Conservation (phyloP, 2,329 filamentous ascomycete species). For the Myriosclerotinia duriaeana region DNA sequence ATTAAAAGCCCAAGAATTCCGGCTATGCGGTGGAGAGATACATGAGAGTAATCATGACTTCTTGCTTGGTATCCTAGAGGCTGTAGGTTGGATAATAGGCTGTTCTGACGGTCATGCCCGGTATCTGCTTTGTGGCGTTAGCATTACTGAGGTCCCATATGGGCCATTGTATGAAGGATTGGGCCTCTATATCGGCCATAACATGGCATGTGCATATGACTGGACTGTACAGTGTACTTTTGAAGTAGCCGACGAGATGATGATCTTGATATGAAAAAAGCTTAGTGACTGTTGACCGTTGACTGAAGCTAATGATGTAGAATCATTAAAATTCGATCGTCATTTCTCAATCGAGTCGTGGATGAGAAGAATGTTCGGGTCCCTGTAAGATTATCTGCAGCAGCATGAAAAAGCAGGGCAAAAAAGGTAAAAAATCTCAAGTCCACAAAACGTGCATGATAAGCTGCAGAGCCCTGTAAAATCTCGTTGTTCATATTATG, state of each 20-base stretch:
- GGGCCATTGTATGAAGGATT: slow-evolving; percentile 5
- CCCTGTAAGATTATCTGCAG: slow-evolving; percentile 9
- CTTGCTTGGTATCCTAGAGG: background rate
- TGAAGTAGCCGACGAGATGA: slow-evolving; percentile 33
- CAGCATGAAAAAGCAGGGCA: slow-evolving; percentile 19
- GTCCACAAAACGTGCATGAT: slow-evolving; percentile 21
- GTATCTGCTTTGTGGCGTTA: slow-evolving; percentile 22
- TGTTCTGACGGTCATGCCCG: slow-evolving; percentile 13
- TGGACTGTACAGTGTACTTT: background rate
- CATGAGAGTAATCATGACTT: slow-evolving; percentile 2
- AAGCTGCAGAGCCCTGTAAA: slow-evolving; percentile 18
- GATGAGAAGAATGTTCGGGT: background rate
- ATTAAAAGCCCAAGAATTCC: slow-evolving; percentile 3
- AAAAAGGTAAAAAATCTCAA: background rate
- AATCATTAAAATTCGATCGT: slow-evolving; percentile 4
- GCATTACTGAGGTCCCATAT: slow-evolving; percentile 14
- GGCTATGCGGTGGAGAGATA: slow-evolving; percentile 20
- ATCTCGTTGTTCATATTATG: slow-evolving; percentile 25
- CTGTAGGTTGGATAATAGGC: slow-evolving; percentile 8
- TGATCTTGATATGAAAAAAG: slow-evolving; percentile 21
- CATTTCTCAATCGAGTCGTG: slow-evolving; percentile 3
- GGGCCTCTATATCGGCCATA: slow-evolving; percentile 10
- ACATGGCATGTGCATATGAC: background rate
- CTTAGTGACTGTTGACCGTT: background rate
- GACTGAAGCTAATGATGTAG: slow-evolving; percentile 10